These are phyloP conservation scores for Venturia aucupariae DNA, from an alignment of 2,329 filamentous ascomycete genomes.

Conservation along the genomic window DNA sequence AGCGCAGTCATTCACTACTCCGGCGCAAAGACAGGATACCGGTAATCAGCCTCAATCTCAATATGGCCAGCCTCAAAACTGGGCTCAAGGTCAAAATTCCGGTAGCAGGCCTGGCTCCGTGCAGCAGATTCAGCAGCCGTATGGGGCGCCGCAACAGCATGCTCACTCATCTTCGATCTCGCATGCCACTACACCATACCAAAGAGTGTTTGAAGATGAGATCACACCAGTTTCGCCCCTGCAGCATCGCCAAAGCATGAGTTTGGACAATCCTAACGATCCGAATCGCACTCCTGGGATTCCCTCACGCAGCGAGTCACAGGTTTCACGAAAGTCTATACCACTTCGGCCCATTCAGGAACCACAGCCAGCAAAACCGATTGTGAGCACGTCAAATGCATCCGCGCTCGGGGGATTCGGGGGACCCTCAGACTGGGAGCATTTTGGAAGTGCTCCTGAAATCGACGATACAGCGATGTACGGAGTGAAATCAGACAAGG, in stretches of 20 bases:
- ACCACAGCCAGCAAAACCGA: not conserved
- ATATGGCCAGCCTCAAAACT: not conserved
- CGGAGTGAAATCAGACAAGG: conserved; percentile 6
- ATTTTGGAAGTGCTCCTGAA: conserved; percentile 21
- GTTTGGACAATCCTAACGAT: not conserved
- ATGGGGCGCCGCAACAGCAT: conserved; percentile 2
- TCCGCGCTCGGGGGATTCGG: conserved; percentile 13
- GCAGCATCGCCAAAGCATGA: conserved; percentile 8
- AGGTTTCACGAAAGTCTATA: not conserved
- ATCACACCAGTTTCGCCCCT: conserved; percentile 8
- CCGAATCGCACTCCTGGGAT: not conserved
- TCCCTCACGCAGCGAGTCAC: conserved; percentile 5
- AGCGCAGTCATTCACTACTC: not conserved
- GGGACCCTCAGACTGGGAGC: conserved; percentile 16
- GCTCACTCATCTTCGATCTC: not conserved
- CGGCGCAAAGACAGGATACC: not conserved
- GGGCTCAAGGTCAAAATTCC: not conserved
- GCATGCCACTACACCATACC: not conserved
- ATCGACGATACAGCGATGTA: conserved; percentile 29
- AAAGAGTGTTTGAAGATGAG: not conserved
- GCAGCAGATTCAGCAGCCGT: conserved; percentile 4
- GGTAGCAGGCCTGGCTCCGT: conserved; percentile 6
- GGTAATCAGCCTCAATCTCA: not conserved
- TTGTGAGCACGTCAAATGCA: not conserved
- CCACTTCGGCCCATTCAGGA: not conserved